phyloP scores from a whole-genome alignment of 2,329 filamentous ascomycete genomes.

The Fusarium udum region DNA sequence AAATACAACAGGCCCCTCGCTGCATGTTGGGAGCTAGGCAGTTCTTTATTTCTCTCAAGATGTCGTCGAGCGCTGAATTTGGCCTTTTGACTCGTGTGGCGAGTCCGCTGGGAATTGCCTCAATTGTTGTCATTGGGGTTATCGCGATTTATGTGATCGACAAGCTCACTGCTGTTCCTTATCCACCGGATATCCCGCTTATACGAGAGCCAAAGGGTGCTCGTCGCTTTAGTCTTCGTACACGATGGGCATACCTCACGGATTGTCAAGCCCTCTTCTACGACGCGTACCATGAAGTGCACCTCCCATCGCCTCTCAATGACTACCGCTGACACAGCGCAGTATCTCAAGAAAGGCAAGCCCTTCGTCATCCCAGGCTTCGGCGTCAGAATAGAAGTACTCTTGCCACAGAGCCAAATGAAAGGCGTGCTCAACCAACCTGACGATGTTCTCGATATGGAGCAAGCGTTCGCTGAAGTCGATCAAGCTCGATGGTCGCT shows the following conservation, averaged over 20 bases:
- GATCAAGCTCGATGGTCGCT: constrained; percentile 51
- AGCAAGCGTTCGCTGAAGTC: constrained; percentile 51
- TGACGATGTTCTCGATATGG: constrained; percentile 48
- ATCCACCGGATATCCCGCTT: constrained; percentile 40
- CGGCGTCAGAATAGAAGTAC: constrained; percentile 52
- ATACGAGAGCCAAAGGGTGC: constrained; percentile 41
- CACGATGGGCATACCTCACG: constrained; percentile 42
- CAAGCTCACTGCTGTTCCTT: constrained; percentile 32
- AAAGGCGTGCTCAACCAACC: constrained; percentile 53
- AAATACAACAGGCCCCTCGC: not conserved
- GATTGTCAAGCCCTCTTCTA: constrained; percentile 44
- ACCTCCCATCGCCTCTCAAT: not conserved
- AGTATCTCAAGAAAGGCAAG: constrained; percentile 56
- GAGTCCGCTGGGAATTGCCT: constrained; percentile 20
- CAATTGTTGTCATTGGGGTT: not conserved
- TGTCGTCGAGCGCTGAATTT: not conserved
- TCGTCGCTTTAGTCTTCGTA: constrained; percentile 45
- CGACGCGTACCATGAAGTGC: constrained; percentile 47
- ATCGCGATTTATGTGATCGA: constrained; percentile 32
- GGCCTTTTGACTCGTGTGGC: constrained; percentile 12
- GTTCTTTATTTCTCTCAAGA: not conserved
- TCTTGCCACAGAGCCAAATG: constrained; percentile 53
- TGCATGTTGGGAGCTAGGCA: not conserved
- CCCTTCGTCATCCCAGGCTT: constrained; percentile 54
- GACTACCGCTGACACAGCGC: not conserved